phyloP scores from a whole-genome alignment of 2,329 filamentous ascomycete species.

The Talaromyces amestolkiae region DNA sequence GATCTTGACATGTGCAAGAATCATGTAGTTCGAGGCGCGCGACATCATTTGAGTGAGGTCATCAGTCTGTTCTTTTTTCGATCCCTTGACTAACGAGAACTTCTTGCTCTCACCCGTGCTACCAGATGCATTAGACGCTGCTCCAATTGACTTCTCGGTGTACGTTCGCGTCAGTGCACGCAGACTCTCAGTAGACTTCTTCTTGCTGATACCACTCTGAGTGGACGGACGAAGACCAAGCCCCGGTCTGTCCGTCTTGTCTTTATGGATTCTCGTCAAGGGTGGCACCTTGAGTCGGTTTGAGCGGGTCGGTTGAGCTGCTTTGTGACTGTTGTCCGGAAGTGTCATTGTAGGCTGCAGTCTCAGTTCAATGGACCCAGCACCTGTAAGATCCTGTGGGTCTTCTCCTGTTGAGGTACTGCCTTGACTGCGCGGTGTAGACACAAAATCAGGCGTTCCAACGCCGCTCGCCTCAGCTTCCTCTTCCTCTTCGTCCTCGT shows the following conservation, averaged over 20 bases:
- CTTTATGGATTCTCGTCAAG: constrained; percentile 36
- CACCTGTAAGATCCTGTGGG: constrained; percentile 58
- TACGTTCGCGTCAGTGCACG: constrained; percentile 35
- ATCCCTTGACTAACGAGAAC: constrained; percentile 45
- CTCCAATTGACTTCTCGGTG: constrained; percentile 39
- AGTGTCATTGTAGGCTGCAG: constrained; percentile 75
- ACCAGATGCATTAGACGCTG: constrained; percentile 29
- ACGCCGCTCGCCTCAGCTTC: constrained; percentile 49
- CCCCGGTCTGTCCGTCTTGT: constrained; percentile 24
- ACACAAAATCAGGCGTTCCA: constrained; percentile 44
- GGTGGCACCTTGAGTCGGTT: constrained; percentile 33
- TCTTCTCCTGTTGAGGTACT: constrained; percentile 42
- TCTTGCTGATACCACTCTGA: constrained; percentile 34
- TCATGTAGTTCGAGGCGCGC: constrained; percentile 95
- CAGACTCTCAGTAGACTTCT: constrained; percentile 44
- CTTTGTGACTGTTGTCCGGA: constrained; percentile 39
- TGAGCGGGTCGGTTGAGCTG: constrained; percentile 34
- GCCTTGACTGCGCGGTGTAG: constrained; percentile 41
- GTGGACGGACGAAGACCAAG: constrained; percentile 19
- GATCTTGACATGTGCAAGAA: constrained; percentile 90
- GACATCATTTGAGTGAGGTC: constrained; percentile 96
- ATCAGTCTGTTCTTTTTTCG: constrained; percentile 67
- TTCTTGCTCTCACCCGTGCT: constrained; percentile 46
- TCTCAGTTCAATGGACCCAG: constrained; percentile 75
- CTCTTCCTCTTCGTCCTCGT: constrained; percentile 40